Percentiles rank a stretch among this genome's conserved stretches.
Conservation (phyloP, 2,329 filamentous ascomycete genomes). For the Botrytis fragariae region DNA sequence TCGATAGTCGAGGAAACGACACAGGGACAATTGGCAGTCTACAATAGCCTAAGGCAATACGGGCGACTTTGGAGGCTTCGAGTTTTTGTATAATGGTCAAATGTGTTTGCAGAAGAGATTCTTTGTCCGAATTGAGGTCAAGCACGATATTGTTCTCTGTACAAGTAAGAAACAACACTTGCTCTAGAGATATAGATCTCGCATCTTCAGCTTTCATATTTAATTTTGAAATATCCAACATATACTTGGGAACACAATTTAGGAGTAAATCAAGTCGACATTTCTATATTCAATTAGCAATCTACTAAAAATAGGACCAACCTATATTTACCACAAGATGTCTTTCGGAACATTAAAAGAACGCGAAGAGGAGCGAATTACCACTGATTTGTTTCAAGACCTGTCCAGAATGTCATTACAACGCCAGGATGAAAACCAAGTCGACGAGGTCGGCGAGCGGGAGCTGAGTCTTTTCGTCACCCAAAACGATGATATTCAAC, state of each 20-base stretch:
- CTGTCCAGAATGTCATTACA: not conserved
- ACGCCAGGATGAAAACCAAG: not conserved
- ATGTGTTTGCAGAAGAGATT: not conserved
- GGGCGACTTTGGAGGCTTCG: not conserved
- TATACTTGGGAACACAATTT: not conserved
- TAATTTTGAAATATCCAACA: too few species aligned
- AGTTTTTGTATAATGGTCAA: not conserved
- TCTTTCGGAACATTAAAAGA: not conserved
- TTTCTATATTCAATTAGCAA: not conserved
- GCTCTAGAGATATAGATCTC: not conserved
- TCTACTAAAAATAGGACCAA: not conserved
- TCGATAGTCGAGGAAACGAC: not conserved
- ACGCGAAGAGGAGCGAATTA: not conserved
- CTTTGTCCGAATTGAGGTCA: not conserved
- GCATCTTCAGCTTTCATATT: not conserved
- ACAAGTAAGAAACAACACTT: not conserved
- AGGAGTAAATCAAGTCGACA: not conserved
- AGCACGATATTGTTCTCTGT: not conserved
- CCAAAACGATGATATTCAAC: not conserved
- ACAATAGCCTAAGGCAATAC: not conserved
- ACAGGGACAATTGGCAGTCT: not conserved
- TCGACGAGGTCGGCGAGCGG: not conserved
- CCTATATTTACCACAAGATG: not conserved
- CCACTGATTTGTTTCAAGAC: not conserved
- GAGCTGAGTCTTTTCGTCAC: not conserved